These are phyloP conservation scores for Curvularia lunata DNA, from an alignment of 2,329 filamentous ascomycete genomes.

Conservation along the genomic window DNA sequence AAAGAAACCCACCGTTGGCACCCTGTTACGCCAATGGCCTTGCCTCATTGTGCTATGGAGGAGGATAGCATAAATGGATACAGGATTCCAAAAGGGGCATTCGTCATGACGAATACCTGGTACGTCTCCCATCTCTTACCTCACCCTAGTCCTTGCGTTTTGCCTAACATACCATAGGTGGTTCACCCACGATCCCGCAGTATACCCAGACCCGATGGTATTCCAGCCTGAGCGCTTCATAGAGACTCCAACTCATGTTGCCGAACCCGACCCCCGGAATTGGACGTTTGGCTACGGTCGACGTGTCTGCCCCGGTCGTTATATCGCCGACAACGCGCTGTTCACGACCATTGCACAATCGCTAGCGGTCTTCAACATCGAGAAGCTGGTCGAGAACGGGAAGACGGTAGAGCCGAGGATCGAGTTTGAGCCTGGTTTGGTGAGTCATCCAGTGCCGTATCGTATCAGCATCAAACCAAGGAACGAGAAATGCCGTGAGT, in stretches of 20 bases:
- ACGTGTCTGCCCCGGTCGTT: slow-evolving; percentile 53
- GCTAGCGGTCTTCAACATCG: slow-evolving; percentile 57
- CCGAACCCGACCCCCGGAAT: slow-evolving; percentile 50
- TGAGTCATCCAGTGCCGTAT: slow-evolving; percentile 52
- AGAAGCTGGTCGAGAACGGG: slow-evolving; percentile 49
- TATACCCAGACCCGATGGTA: slow-evolving; percentile 47
- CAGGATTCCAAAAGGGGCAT: slow-evolving; percentile 52
- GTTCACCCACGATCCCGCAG: slow-evolving; percentile 51
- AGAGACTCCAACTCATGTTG: slow-evolving; percentile 29
- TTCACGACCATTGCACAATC: slow-evolving; percentile 54
- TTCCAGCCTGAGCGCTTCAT: slow-evolving; percentile 58
- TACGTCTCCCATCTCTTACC: slow-evolving; percentile 19
- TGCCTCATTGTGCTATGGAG: slow-evolving; percentile 42
- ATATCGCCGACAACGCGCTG: slow-evolving; percentile 52
- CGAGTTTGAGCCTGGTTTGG: slow-evolving; percentile 46
- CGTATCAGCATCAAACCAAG: slow-evolving; percentile 45
- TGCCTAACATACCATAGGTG: slow-evolving; percentile 35
- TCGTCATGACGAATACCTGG: slow-evolving; percentile 51
- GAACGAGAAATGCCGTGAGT: slow-evolving; percentile 36
- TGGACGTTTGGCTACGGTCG: slow-evolving; percentile 53
- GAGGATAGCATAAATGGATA: slow-evolving; percentile 50
- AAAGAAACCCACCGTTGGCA: slow-evolving; percentile 56
- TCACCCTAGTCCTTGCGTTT: not conserved
- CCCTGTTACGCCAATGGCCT: slow-evolving; percentile 39
- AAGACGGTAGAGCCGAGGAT: slow-evolving; percentile 46